phyloP scores from a whole-genome alignment of 1,284 basidiomycete genomes.

The Veloporphyrellus conicus region DNA sequence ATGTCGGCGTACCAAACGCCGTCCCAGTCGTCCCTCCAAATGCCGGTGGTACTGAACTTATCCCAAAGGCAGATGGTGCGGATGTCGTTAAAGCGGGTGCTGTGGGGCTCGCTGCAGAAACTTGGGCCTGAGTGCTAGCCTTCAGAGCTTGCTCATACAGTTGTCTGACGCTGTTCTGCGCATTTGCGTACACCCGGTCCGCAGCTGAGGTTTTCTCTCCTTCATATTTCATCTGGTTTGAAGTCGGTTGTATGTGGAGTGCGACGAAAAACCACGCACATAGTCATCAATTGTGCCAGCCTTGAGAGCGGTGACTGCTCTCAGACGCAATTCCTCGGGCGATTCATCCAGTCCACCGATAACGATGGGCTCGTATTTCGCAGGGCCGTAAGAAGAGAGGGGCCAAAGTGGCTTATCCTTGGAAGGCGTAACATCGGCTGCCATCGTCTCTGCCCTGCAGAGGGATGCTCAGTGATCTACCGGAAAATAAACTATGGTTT shows the following conservation, averaged over 20 bases:
- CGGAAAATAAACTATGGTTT: conserved; percentile 9
- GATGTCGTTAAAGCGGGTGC: conserved; percentile 28
- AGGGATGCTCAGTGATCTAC: conserved; percentile 7
- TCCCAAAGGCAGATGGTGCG: conserved; percentile 17
- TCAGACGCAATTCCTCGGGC: conserved; percentile 76
- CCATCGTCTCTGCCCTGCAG: conserved; percentile 55
- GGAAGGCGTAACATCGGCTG: conserved; percentile 53
- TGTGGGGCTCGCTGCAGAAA: conserved; percentile 1
- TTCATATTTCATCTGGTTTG: conserved; percentile 54
- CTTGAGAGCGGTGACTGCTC: conserved; percentile 57
- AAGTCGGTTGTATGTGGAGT: conserved; percentile 1
- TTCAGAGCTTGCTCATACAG: conserved; percentile 51
- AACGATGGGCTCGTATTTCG: conserved; percentile 71
- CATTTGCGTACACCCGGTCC: conserved; percentile 42
- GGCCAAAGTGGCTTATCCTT: conserved; percentile 77
- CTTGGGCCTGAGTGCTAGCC: conserved; percentile 16
- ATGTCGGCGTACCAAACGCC: conserved; percentile 37
- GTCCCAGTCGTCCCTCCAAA: conserved; percentile 35
- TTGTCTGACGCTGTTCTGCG: conserved; percentile 45
- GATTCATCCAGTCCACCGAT: conserved; percentile 70
- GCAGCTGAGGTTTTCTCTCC: conserved; percentile 40
- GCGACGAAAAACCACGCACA: conserved; percentile 29
- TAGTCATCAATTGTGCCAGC: conserved; percentile 63
- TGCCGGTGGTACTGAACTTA: conserved; percentile 19
- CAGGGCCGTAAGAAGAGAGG: conserved; percentile 76